Percentiles rank a stretch among this genome's conserved stretches.
These are phyloP conservation scores for Ricinus communis DNA, from an alignment of 345 rosid genomes.

Conservation along the genomic window DNA sequence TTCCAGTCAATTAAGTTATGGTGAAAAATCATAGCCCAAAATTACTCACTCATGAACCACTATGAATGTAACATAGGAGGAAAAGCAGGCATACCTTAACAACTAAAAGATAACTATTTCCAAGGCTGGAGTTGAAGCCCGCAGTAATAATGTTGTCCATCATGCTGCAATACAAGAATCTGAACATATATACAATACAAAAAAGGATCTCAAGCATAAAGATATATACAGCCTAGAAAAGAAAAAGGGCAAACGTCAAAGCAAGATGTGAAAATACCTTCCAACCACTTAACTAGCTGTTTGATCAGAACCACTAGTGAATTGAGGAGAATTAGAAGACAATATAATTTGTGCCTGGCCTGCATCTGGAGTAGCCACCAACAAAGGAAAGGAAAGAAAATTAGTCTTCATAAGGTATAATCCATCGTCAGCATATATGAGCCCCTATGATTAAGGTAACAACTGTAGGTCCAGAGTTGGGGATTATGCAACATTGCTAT, in stretches of 20 bases:
- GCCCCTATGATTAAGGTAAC: neutral
- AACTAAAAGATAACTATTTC: conserved; percentile 10
- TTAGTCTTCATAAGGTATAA: neutral
- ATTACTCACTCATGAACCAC: neutral
- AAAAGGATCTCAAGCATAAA: conserved; percentile 6
- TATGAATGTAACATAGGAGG: neutral
- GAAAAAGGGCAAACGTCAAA: neutral
- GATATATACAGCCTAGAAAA: neutral
- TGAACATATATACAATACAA: neutral
- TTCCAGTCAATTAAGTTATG: neutral
- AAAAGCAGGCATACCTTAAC: conserved; percentile 1
- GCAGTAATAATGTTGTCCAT: neutral
- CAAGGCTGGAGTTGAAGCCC: conserved; percentile 15
- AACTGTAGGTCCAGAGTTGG: neutral
- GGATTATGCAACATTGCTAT: neutral
- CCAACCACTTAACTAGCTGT: conserved; percentile 4
- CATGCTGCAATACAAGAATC: conserved; percentile 8
- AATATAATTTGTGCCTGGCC: conserved; percentile 9
- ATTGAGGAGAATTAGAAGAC: conserved; percentile 13
- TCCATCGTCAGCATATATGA: neutral
- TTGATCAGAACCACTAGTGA: conserved; percentile 19
- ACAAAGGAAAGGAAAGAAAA: neutral
- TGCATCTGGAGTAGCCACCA: neutral
- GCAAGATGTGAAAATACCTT: neutral
- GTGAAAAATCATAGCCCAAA: neutral